Evolutionary conservation across 805 yeast genomes (phyloP), one percentile per base, ranked within the genome.

Genomic region (Metschnikowia reukaufii): DNA sequence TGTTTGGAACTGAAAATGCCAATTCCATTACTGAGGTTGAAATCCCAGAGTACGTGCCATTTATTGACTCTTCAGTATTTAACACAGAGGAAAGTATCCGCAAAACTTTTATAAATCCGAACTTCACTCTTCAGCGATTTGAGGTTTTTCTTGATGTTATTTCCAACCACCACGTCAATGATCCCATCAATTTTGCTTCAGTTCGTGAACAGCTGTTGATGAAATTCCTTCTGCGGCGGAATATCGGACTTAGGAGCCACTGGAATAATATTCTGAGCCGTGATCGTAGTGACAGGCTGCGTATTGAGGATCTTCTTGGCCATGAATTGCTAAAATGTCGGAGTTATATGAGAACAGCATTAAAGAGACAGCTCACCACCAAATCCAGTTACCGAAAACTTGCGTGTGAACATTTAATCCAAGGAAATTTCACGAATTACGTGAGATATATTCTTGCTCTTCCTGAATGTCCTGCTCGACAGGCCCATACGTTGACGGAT

Each of bases 121-220:
- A 54, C 3, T 66, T 65, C 42, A 67, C 66, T 42, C 46, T 59
- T 1, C 58, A 63, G 44, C 45, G 72, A n/a, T 72, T 56, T 45
- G 58, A 62, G 40, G 60, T 56, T 36, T 72, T 66, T 45, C 58
- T 72, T 17, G 66, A 63, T 13, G 56, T 64, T 8, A 33, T 71
- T 8, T 39, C 59, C 16, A 67, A 59, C 10, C 68, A 66, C 36
- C 74, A 65, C 35, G 49, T 50, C 10, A 59, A 60, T 37, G 77
- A 72, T 50, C 69, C 76, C 0, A 59, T 70, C 9, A 70, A 64
- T 43, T 71, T 71, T 56, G 70, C 74, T 6, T 60, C 55, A 29
- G 61, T 66, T 15, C 48, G 74, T 10, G 63, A 60, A 29, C 65
- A 65, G 23, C 65, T 70, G 6, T 47, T 68, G 30, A 48, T 50